These are phyloP conservation scores for Ophiosphaerella narmari DNA, from an alignment of 2,329 filamentous ascomycete genomes.

Conservation along the genomic window DNA sequence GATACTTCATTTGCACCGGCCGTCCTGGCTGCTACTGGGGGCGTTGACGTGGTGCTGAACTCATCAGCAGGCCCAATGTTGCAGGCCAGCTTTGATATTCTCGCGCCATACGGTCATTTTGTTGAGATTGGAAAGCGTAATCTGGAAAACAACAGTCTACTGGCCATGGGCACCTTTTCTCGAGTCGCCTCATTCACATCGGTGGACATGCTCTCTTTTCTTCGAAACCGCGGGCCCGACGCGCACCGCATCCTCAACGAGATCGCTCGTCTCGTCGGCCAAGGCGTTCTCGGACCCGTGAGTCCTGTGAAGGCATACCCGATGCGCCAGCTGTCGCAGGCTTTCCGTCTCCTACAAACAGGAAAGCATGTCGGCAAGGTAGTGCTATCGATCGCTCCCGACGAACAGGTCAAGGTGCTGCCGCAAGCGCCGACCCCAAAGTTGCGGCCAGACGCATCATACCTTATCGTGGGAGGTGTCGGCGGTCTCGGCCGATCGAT, in stretches of 20 bases:
- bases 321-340: too few relatives aligned
- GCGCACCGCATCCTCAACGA: too few relatives aligned
- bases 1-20: not conserved
- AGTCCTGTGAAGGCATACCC: too few relatives aligned
- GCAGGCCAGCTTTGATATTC: conserved; percentile 49
- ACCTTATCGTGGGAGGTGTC: conserved; percentile 23
- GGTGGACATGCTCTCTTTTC: conserved; percentile 3
- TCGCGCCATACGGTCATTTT: conserved; percentile 37
- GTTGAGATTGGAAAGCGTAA: conserved; percentile 20
- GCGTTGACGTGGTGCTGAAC: conserved; percentile 38
- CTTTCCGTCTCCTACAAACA: too few relatives aligned
- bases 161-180: conserved; percentile 10
- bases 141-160: conserved; percentile 8
- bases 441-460: conserved; percentile 12
- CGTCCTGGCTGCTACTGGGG: conserved; percentile 2
- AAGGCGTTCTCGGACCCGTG: too few relatives aligned
- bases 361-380: conserved; percentile 39
- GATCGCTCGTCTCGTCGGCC: too few relatives aligned
- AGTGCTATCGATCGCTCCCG: conserved; percentile 22
- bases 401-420: conserved; percentile 14
- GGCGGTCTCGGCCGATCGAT: conserved; percentile 26
- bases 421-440: not conserved
- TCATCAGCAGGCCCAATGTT: conserved; percentile 22
- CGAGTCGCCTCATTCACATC: conserved; percentile 4
- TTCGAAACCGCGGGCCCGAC: not conserved